phyloP scores from a whole-genome alignment of 139 green algal genomes.

The Chlamydomonas schloesseri region DNA sequence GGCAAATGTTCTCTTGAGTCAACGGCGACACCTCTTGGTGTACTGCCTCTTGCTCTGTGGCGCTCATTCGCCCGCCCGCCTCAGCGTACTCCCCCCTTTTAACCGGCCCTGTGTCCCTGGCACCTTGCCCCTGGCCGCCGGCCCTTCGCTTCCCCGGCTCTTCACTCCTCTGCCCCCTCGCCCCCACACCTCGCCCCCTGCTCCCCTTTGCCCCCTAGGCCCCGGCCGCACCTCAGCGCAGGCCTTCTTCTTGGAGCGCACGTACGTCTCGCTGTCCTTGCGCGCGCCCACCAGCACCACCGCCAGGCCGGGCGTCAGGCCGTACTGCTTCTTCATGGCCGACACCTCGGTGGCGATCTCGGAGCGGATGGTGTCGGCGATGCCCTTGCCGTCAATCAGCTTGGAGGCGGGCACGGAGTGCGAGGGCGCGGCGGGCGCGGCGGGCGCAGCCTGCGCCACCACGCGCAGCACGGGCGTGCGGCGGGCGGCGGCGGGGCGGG shows the following conservation, averaged over 20 bases:
- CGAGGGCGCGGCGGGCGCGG: background rate
- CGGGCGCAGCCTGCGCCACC: background rate
- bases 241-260: slow-evolving; percentile 93
- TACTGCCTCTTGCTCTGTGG: too few relatives aligned
- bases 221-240: slow-evolving; percentile 66
- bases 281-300: slow-evolving; percentile 95
- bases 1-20: too few relatives aligned
- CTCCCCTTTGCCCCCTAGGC: too few relatives aligned
- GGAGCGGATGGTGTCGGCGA: slow-evolving; percentile 82
- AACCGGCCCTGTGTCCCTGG: too few relatives aligned
- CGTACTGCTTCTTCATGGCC: slow-evolving; percentile 63
- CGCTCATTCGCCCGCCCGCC: too few relatives aligned
- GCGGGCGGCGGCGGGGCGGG: background rate
- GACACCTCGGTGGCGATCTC: slow-evolving; percentile 84
- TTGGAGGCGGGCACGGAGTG: slow-evolving; percentile 37
- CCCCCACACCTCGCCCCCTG: too few relatives aligned
- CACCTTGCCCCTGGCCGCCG: too few relatives aligned
- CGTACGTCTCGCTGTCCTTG: slow-evolving; percentile 95
- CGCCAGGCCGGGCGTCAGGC: slow-evolving; percentile 58
- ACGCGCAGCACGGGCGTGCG: background rate
- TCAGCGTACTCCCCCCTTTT: too few relatives aligned
- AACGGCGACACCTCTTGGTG: too few relatives aligned
- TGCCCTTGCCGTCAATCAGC: slow-evolving; percentile 69
- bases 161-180: too few relatives aligned
- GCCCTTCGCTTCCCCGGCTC: too few relatives aligned